Percentiles rank a stretch among this genome's conserved stretches.
These are phyloP conservation scores for Triglochin maritima DNA, from an alignment of 106 monocot genomes.

Conservation along the genomic window DNA sequence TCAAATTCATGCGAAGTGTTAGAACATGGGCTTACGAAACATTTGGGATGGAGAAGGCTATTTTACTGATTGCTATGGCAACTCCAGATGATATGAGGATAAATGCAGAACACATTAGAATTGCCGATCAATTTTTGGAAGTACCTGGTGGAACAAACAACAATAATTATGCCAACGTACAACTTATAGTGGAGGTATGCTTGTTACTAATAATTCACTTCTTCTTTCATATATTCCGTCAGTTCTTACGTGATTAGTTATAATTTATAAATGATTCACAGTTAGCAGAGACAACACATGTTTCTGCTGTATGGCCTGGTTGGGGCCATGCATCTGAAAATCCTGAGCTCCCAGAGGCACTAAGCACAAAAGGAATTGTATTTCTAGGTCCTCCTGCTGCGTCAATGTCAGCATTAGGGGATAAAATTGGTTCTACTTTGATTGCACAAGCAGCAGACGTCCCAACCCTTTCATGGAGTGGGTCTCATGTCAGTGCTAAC, in stretches of 20 bases:
- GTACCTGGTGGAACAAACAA: constrained; percentile 98
- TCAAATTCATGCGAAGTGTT: constrained; percentile 90
- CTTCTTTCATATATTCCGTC: too few species aligned
- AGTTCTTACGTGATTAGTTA: neutral
- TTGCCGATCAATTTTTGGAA: constrained; percentile 97
- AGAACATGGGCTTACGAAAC: constrained; percentile 91
- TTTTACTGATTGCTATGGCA: constrained; percentile 89
- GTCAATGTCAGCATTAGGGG: constrained; percentile 90
- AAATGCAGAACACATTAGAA: constrained; percentile 96
- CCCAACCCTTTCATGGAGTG: constrained; percentile 98
- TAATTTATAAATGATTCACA: constrained; percentile 13
- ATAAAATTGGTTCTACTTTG: constrained; percentile 97
- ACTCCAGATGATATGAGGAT: constrained; percentile 97
- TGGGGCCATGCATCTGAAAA: constrained; percentile 99
- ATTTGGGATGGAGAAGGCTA: constrained; percentile 93
- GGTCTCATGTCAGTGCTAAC: constrained; percentile 68
- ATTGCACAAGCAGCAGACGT: constrained; percentile 99
- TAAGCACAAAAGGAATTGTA: constrained; percentile 71
- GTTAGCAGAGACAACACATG: constrained; percentile 89
- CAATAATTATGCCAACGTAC: constrained; percentile 99
- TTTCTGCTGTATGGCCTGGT: constrained; percentile 99
- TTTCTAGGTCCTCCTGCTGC: constrained; percentile 93
- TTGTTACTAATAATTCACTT: neutral
- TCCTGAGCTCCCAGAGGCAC: constrained; percentile 93
- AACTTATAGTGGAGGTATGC: constrained; percentile 93